Evolutionary conservation across 352 stramenopile genomes (phyloP).

Genomic region (Phytophthora citrophthora): DNA sequence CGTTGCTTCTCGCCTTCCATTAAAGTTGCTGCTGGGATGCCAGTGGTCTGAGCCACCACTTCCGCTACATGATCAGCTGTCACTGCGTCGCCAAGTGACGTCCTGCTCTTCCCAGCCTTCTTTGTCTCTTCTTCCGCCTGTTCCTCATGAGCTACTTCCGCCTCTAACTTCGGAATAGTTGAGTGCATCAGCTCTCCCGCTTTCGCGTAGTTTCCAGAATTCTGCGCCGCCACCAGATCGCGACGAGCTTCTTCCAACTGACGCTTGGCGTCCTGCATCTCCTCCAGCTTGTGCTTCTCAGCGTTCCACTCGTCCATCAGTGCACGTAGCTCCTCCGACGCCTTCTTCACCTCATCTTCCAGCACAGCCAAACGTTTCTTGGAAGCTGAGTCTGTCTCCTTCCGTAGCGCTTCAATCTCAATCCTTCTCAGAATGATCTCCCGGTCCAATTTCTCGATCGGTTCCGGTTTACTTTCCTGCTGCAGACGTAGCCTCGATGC

Average conservation of each 20-base stretch:
- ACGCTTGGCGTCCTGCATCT: conserved; percentile 80
- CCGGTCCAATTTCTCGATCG: conserved; percentile 84
- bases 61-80: conserved; percentile 94
- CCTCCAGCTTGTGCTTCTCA: conserved; percentile 76
- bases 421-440: conserved; percentile 81
- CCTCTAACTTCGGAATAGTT: conserved; percentile 78
- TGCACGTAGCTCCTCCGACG: conserved; percentile 59
- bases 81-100: conserved; percentile 89
- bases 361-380: conserved; percentile 68
- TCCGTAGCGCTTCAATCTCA: conserved; percentile 84
- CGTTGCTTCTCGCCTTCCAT: conserved; percentile 96
- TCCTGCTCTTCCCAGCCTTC: conserved; percentile 42
- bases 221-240: conserved; percentile 77
- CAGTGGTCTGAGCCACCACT: conserved; percentile 90
- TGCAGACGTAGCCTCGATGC: conserved; percentile 83
- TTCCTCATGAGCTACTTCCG: conserved; percentile 69
- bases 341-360: conserved; percentile 69
- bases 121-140: conserved; percentile 57
- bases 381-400: conserved; percentile 77
- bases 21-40: conserved; percentile 95
- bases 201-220: conserved; percentile 75
- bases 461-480: conserved; percentile 85
- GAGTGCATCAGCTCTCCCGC: conserved; percentile 85
- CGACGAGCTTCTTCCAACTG: conserved; percentile 77
- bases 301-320: conserved; percentile 81